Conservation (phyloP, 352 stramenopile species). For the Peronospora tabacina region DNA sequence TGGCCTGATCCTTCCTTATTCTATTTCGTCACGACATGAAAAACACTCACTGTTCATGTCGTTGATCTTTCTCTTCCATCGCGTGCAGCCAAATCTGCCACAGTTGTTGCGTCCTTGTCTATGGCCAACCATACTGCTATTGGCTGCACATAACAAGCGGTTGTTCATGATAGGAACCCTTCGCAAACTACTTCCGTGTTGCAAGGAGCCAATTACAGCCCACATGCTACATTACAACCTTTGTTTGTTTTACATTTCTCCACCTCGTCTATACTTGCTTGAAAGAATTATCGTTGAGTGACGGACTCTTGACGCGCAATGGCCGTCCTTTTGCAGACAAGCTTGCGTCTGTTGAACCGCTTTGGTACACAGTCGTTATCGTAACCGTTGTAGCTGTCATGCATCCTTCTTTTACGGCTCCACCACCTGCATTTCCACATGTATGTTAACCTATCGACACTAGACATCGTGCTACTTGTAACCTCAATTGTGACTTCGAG, state of each 20-base stretch:
- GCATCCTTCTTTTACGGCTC: no score
- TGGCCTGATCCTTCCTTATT: conserved; percentile 69
- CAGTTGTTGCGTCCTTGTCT: conserved; percentile 58
- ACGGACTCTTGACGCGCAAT: no score
- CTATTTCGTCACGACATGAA: not conserved
- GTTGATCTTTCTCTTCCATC: not conserved
- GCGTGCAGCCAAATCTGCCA: conserved; percentile 83
- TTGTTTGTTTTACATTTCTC: not conserved
- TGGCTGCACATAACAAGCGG: conserved; percentile 79
- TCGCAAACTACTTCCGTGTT: conserved; percentile 61
- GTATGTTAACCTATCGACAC: no score
- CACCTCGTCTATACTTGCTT: not conserved
- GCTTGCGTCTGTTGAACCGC: no score
- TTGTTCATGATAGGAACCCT: conserved; percentile 88
- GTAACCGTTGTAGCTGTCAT: no score
- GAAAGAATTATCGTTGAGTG: not conserved
- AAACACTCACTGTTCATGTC: conserved; percentile 1
- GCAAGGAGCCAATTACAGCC: conserved; percentile 84
- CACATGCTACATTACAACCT: conserved; percentile 32
- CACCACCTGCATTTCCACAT: no score
- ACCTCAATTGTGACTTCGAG: no score
- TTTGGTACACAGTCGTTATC: no score
- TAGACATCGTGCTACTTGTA: no score
- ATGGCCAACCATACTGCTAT: conserved; percentile 82
- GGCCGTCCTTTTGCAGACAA: no score